Percentiles rank a stretch among this genome's conserved stretches.
phyloP scores from a whole-genome alignment of 805 yeast genomes.

The Cyberlindnera lachancei region DNA sequence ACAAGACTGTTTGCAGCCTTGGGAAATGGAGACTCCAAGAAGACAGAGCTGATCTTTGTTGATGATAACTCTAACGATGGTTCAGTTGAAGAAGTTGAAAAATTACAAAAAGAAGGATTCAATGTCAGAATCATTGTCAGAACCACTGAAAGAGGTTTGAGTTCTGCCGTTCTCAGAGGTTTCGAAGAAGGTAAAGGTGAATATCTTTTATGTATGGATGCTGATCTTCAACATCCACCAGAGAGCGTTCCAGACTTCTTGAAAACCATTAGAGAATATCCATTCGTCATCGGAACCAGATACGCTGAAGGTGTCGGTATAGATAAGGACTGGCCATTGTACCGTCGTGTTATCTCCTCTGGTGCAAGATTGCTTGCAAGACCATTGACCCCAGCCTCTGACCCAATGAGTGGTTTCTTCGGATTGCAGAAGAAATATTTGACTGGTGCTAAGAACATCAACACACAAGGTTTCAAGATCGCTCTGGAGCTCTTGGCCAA shows the following conservation, averaged over 20 bases:
- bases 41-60: constrained; percentile 41
- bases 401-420: constrained; percentile 48
- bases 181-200: constrained; percentile 40
- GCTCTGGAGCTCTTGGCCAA: constrained; percentile 42
- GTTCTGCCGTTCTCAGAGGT: constrained; percentile 43
- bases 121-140: constrained; percentile 42
- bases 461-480: constrained; percentile 41
- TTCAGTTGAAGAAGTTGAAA: constrained; percentile 43
- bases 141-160: constrained; percentile 42
- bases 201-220: constrained; percentile 44
- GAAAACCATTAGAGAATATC: constrained; percentile 31
- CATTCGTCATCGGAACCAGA: constrained; percentile 43
- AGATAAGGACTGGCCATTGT: constrained; percentile 46
- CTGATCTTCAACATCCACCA: constrained; percentile 48
- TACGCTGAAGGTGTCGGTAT: constrained; percentile 49
- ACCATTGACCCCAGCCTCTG: constrained; percentile 44
- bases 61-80: constrained; percentile 47
- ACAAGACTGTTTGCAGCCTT: constrained; percentile 41
- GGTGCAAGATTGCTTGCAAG: constrained; percentile 43
- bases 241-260: constrained; percentile 41
- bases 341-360: constrained; percentile 40
- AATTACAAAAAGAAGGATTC: constrained; percentile 36
- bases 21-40: constrained; percentile 33
- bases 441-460: constrained; percentile 25
- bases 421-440: constrained; percentile 41